Conservation (phyloP, 2,329 filamentous ascomycete species). For the Cladosporium oxysporum region DNA sequence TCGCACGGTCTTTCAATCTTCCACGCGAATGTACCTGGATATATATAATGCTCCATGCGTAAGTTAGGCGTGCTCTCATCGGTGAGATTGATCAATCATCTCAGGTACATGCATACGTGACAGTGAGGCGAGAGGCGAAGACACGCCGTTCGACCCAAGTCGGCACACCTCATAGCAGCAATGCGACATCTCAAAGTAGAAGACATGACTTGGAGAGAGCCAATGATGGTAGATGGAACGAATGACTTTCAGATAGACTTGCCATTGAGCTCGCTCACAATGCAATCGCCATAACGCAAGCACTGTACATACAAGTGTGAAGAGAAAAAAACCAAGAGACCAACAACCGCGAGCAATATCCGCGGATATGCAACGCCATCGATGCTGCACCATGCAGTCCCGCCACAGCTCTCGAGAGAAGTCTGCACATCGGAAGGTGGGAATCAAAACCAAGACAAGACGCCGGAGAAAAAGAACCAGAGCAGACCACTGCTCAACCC, state of each 20-base stretch:
- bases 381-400: background rate
- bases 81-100: background rate
- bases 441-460: background rate
- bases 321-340: background rate
- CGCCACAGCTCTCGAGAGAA: constrained; percentile 2
- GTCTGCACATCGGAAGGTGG: constrained; percentile 9
- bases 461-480: background rate
- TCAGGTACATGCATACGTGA: background rate
- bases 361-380: constrained; percentile 2
- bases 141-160: background rate
- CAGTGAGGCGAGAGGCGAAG: background rate
- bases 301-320: background rate
- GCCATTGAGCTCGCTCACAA: background rate
- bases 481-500: constrained; percentile 6
- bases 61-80: background rate
- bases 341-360: background rate
- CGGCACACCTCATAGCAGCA: too few relatives aligned
- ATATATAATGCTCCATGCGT: background rate
- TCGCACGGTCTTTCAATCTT: background rate
- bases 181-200: too few relatives aligned
- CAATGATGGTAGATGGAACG: background rate
- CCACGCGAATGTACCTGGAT: background rate
- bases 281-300: background rate
- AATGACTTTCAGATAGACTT: background rate
- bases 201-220: too few relatives aligned